These are phyloP conservation scores for Bruguiera parviflora DNA, from an alignment of 345 rosid species.

Conservation along the genomic window DNA sequence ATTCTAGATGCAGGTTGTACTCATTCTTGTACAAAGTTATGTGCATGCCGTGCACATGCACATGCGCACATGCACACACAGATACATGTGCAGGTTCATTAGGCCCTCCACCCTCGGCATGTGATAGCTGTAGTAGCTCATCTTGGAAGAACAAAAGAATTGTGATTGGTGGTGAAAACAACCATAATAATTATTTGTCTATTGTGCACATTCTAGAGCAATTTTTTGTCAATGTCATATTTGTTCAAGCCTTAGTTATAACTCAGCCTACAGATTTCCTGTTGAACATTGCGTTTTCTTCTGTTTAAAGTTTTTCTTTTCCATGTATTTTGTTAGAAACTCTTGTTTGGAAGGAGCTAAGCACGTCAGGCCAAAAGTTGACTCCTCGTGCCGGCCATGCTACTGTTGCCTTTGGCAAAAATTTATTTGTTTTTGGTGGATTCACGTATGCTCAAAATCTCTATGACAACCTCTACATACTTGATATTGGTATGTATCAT, in stretches of 20 bases:
- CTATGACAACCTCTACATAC: conserved; percentile 76
- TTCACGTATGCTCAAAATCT: conserved; percentile 91
- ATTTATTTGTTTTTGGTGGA: conserved; percentile 92
- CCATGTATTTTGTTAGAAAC: conserved; percentile 50
- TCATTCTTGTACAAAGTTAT: conserved; percentile 1
- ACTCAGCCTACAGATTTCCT: conserved; percentile 9
- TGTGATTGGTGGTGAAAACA: conserved; percentile 95
- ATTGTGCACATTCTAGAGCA: conserved; percentile 92
- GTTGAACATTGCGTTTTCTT: background rate
- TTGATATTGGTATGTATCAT: conserved; percentile 73
- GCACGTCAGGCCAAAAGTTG: conserved; percentile 66
- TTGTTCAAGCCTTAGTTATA: background rate
- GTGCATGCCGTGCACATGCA: background rate
- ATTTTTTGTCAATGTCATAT: conserved; percentile 32
- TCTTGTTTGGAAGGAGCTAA: conserved; percentile 82
- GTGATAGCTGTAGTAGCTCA: conserved; percentile 94
- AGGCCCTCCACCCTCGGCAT: conserved; percentile 78
- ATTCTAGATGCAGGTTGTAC: conserved; percentile 83
- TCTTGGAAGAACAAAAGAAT: conserved; percentile 83
- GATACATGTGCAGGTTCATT: conserved; percentile 18
- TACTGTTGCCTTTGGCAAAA: conserved; percentile 78
- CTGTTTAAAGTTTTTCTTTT: conserved; percentile 10
- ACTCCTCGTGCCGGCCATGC: conserved; percentile 98
- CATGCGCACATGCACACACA: background rate
- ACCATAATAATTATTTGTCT: conserved; percentile 80